Base-by-base conservation (phyloP, 495 filamentous ascomycete genomes). In the Talaromyces trachyspermus region DNA sequence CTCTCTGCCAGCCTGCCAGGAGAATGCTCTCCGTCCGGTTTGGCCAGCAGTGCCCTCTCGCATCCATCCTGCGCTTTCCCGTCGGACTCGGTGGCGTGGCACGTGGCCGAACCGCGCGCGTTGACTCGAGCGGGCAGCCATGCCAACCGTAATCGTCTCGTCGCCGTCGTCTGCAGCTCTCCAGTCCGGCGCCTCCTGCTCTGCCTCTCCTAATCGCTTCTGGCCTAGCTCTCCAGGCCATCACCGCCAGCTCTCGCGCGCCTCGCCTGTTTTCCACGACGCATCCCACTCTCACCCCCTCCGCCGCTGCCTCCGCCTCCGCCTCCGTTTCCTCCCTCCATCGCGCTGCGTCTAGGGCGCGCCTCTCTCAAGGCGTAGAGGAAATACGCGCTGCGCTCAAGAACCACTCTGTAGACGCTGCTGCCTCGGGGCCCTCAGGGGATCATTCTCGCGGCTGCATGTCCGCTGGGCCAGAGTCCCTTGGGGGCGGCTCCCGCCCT, bases 311-410 rank as follows among this genome's bases (percentile, higher is more conserved):
- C 44, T 29, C 30, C 30, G 27, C 20, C 20, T n/a, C 20, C 44
- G 37, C 9, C 4, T 55, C 30, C 49, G 44, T 45, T 22, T 52
- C 51, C 18, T 51, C 51, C n/a, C 54, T 39, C 46, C 55, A 43
- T 41, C 32, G 44, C 45, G 45, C 46, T n/a, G 43, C 52, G 30
- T 50, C 53, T 39, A 24, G 53, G 11, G 55, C 48, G 35, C 70
- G 65, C 48, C 42, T 69, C 55, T 67, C 66, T 53, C 51, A 45
- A 10, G 41, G 47, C 23, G 68, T 73, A 60, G 68, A 73, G 57
- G 70, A 73, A 58, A 62, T 73, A 26, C 70, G 70, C 15, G 64
- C 70, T 39, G 70, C 70, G 48, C 40, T 73, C 52, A 71, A 63
- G 32, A 59, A 61, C 24, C 66, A 73, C 52, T 61, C 70, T 45